Base-by-base conservation (phyloP, 306 rosid genomes). In the Betula pendula region DNA sequence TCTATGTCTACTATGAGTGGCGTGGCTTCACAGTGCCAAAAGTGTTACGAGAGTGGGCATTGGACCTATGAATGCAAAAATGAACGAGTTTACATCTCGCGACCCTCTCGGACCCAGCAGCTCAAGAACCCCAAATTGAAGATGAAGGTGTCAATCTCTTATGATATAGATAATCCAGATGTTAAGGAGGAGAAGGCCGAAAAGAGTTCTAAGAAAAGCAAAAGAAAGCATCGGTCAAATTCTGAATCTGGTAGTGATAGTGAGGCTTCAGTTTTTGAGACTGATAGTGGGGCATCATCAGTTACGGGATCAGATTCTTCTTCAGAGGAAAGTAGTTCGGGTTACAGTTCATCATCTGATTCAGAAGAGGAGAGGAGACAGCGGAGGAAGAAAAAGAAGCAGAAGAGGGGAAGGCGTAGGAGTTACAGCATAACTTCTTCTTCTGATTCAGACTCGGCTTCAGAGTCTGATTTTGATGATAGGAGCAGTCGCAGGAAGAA, bases 31-130 rank as follows among this genome's bases (percentile, higher is more conserved):
- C 99, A 89, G 77, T 96, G 99, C 81, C 99, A 96, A 62, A 92
- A 92, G 88, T 96, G 99, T 86, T 96, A 84, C 71, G 93, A 89
- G 56, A 50, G 82, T 33, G 98, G 97, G 43, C 99, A 96, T 49
- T 96, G 99, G 99, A 96, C 99, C 0, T 96, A 88, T 29, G 97
- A 96, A 81, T 96, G 99, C 86, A 96, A 96, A 85, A 93, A 93
- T 20, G 99, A 96, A 62, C 88, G 99, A 60, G 92, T 91, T 78
- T 96, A 96, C 74, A 96, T 92, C 78, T 91, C 99, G 1, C 81
- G 99, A 4, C 99, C 99, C 11, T 96, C 99, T 27, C 78, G 99
- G 70, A 96, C 98, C 12, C 99, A 92, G 79, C 97, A 89, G 80
- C 91, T 96, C 6, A 96, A 92, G 65, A 96, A 96, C 60, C 98